These are phyloP conservation scores for Termitomyces sp. DNA, from an alignment of 768 basidiomycete species.

Conservation along the genomic window DNA sequence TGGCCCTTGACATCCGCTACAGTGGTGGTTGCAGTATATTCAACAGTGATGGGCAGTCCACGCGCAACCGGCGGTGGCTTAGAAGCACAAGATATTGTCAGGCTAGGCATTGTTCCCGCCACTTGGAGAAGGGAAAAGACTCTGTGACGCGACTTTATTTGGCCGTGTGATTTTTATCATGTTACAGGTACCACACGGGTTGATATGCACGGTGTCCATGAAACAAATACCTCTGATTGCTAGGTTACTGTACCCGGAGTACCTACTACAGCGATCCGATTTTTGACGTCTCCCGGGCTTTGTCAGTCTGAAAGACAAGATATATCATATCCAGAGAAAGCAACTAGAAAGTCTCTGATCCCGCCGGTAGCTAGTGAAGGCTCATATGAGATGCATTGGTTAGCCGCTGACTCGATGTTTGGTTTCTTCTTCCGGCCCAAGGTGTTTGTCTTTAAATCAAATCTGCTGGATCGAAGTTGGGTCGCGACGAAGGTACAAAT, in stretches of 20 bases:
- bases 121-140: not conserved
- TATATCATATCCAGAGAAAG: too few species aligned
- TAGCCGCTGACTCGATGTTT: not conserved
- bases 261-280: not conserved
- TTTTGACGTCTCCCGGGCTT: not conserved
- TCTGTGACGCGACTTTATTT: not conserved
- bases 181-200: too few species aligned
- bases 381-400: not conserved
- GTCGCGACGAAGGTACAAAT: not conserved
- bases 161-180: not conserved
- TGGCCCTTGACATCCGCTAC: constrained; percentile 65
- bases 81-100: constrained; percentile 49
- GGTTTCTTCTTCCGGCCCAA: not conserved
- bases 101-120: constrained; percentile 26
- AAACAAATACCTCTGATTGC: not conserved
- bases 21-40: constrained; percentile 47
- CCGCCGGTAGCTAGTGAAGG: too few species aligned
- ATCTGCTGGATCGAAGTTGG: too few species aligned
- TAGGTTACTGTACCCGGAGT: not conserved
- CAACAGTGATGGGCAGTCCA: constrained; percentile 44
- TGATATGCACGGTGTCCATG: not conserved
- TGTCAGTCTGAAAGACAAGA: not conserved
- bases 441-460: too few species aligned
- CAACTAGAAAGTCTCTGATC: too few species aligned
- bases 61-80: constrained; percentile 41